A percentile compares a stretch with the other conserved stretches of the same genome.
These are phyloP conservation scores for Tieghemostelium lacteum DNA, from an alignment of 78 protist species.

Conservation along the genomic window DNA sequence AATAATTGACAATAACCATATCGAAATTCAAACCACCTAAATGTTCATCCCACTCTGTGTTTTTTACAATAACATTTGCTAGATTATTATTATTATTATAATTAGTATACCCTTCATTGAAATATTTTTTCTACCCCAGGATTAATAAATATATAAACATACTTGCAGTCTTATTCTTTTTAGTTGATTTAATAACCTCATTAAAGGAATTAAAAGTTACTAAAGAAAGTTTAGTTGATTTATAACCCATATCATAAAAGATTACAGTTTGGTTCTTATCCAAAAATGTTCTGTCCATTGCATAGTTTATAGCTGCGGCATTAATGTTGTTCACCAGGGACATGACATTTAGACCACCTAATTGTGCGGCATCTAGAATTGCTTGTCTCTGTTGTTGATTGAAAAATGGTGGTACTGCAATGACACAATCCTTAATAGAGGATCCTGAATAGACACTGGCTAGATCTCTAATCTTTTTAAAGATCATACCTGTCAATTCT, in stretches of 20 bases:
- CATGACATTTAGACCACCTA: conserved; percentile 79
- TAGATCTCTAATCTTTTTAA: conserved; percentile 25
- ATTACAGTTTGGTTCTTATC: conserved; percentile 45
- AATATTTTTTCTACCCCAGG: background rate
- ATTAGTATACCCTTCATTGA: no score
- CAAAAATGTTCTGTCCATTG: conserved; percentile 38
- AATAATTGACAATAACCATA: conserved; percentile 70
- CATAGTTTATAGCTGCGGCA: conserved; percentile 71
- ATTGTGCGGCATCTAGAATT: conserved; percentile 81
- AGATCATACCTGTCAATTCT: conserved; percentile 68
- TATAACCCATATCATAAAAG: conserved; percentile 88
- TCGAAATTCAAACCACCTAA: conserved; percentile 87
- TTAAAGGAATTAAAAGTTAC: conserved; percentile 11
- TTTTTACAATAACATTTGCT: conserved; percentile 46
- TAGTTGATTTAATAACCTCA: conserved; percentile 23
- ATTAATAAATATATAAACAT: conserved; percentile 5
- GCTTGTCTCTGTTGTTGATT: conserved; percentile 85
- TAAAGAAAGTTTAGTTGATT: conserved; percentile 58
- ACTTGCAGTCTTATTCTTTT: conserved; percentile 37
- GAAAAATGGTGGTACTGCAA: conserved; percentile 84
- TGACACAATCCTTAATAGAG: conserved; percentile 48
- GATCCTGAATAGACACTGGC: conserved; percentile 24
- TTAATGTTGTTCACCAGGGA: conserved; percentile 43
- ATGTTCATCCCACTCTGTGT: conserved; percentile 57
- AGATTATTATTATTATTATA: background rate